Evolutionary conservation across 1,139 yeast genomes (phyloP).

Genomic region (Hansenula sp.): DNA sequence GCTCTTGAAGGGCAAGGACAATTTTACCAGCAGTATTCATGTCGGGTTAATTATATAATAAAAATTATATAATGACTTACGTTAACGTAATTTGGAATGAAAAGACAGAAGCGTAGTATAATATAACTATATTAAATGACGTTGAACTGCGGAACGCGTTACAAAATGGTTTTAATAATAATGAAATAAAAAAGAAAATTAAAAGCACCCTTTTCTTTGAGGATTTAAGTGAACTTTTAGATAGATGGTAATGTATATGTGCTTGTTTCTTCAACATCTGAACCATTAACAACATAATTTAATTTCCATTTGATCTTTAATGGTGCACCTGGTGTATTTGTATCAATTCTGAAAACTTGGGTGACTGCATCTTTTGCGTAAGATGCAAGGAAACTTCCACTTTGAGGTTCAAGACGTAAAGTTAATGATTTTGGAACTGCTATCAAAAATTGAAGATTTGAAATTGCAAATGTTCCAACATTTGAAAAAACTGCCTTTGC

Average conservation of each 20-base stretch:
- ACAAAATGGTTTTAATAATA: neutral
- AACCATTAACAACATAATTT: slow-evolving; percentile 48
- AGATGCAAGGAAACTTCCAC: slow-evolving; percentile 51
- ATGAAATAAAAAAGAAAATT: too few species aligned
- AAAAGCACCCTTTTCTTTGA: too few species aligned
- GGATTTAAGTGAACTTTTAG: too few species aligned
- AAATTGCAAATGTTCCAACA: slow-evolving; percentile 39
- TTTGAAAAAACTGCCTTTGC: slow-evolving; percentile 47
- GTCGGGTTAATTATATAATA: too few species aligned
- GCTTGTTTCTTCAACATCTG: slow-evolving; percentile 51
- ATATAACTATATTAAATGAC: too few species aligned
- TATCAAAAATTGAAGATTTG: slow-evolving; percentile 59
- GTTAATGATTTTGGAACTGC: slow-evolving; percentile 80
- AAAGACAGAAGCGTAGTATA: too few species aligned
- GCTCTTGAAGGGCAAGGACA: too few species aligned
- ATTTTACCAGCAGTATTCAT: too few species aligned
- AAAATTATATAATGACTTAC: too few species aligned
- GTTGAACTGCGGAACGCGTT: too few species aligned
- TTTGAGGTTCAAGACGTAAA: slow-evolving; percentile 66
- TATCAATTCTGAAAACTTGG: slow-evolving; percentile 58
- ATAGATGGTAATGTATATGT: slow-evolving; percentile 36
- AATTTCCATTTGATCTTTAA: slow-evolving; percentile 83
- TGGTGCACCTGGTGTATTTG: slow-evolving; percentile 34
- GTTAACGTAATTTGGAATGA: too few species aligned
- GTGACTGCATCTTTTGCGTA: slow-evolving; percentile 49